Percentiles rank a stretch among this genome's conserved stretches.
These are phyloP conservation scores for Coprinopsis marcescibilis DNA, from an alignment of 768 basidiomycete species.

Conservation along the genomic window DNA sequence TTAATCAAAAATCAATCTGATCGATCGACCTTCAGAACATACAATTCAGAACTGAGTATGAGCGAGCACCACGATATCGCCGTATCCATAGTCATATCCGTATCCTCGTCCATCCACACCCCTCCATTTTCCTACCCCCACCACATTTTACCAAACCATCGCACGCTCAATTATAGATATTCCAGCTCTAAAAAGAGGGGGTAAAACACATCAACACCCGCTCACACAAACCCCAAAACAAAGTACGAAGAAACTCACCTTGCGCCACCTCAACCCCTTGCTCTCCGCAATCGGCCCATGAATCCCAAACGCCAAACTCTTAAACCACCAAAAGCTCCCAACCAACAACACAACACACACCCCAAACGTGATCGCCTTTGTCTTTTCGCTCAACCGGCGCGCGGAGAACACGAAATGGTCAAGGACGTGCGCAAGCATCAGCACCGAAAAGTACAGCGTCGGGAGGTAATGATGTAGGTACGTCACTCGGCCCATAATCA, in stretches of 20 bases:
- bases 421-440: conserved; percentile 85
- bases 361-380: conserved; percentile 71
- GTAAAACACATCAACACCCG: background rate
- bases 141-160: too few species aligned
- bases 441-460: conserved; percentile 92
- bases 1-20: too few species aligned
- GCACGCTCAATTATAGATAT: too few species aligned
- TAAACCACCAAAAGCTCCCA: conserved; percentile 94
- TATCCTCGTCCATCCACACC: too few species aligned
- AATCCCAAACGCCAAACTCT: conserved; percentile 82
- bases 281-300: conserved; percentile 81
- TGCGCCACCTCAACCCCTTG: conserved; percentile 76
- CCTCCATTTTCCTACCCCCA: too few species aligned
- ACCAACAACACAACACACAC: conserved; percentile 54
- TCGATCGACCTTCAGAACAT: too few species aligned
- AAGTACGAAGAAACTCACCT: conserved; percentile 31
- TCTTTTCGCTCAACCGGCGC: conserved; percentile 49
- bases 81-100: too few species aligned
- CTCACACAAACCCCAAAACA: background rate
- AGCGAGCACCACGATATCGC: too few species aligned
- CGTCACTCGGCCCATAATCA: conserved; percentile 96
- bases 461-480: conserved; percentile 97
- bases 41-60: too few species aligned
- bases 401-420: conserved; percentile 92
- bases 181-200: conserved; percentile 22